Percentiles rank a stretch among this genome's conserved stretches.
These are phyloP conservation scores for Serendipita indica DNA, from an alignment of 768 basidiomycete genomes.

Conservation along the genomic window DNA sequence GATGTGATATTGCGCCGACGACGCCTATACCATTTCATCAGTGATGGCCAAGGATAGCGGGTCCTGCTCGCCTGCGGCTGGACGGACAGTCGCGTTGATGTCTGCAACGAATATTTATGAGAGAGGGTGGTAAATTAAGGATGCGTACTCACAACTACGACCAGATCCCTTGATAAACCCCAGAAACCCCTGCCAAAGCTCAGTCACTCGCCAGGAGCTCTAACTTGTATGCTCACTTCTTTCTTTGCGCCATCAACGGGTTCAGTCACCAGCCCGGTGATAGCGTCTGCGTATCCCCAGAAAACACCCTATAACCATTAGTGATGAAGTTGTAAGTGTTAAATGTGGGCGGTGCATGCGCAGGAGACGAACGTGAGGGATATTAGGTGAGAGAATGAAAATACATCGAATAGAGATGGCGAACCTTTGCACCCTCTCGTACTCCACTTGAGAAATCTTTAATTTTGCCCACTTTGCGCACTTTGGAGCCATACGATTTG, in stretches of 20 bases:
- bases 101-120: constrained; percentile 15
- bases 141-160: constrained; percentile 21
- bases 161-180: constrained; percentile 28
- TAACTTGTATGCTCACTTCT: constrained; percentile 22
- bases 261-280: constrained; percentile 28
- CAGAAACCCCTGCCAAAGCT: constrained; percentile 20
- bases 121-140: neutral
- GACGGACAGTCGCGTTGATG: constrained; percentile 24
- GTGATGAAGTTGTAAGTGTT: neutral
- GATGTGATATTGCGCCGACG: constrained; percentile 23
- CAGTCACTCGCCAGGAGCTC: constrained; percentile 5
- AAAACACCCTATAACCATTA: constrained; percentile 17
- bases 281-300: constrained; percentile 27
- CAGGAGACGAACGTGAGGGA: too few relatives aligned
- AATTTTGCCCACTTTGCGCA: constrained; percentile 29
- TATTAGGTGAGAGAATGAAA: neutral
- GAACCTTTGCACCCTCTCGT: constrained; percentile 34
- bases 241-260: constrained; percentile 27
- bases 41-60: too few relatives aligned
- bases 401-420: neutral
- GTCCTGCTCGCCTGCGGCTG: constrained; percentile 23
- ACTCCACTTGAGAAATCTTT: constrained; percentile 30
- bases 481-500: constrained; percentile 28
- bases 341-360: too few relatives aligned
- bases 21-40: too few relatives aligned